These are phyloP conservation scores for Rhodotorula sp. DNA, from an alignment of 1,284 basidiomycete species.

Conservation along the genomic window DNA sequence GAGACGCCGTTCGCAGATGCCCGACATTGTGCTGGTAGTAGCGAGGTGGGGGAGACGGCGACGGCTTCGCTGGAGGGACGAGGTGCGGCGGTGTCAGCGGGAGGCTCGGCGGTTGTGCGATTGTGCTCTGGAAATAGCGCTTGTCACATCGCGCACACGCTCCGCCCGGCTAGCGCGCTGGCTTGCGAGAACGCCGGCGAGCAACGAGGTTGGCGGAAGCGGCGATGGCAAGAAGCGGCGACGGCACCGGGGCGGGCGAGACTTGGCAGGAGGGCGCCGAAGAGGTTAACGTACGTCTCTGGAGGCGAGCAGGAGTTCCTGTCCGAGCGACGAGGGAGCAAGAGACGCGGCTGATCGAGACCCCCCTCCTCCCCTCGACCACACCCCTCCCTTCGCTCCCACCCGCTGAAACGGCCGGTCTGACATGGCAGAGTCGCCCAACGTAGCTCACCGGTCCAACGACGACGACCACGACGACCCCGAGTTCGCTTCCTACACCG, in stretches of 20 bases:
- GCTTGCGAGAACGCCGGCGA: too few species aligned
- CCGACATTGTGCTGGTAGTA: conserved; percentile 26
- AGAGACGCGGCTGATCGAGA: too few species aligned
- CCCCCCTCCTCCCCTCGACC: too few species aligned
- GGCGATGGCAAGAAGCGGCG: not conserved
- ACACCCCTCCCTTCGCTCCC: not conserved
- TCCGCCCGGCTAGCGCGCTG: too few species aligned
- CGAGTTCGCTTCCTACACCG: not conserved
- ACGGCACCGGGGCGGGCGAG: too few species aligned
- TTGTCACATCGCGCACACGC: too few species aligned
- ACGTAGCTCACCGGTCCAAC: not conserved
- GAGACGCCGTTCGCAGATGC: conserved; percentile 64
- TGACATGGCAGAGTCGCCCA: conserved; percentile 10
- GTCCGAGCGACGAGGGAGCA: too few species aligned
- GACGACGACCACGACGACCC: not conserved
- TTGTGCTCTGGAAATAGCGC: too few species aligned
- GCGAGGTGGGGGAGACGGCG: not conserved
- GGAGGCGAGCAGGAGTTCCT: not conserved
- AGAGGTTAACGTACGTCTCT: not conserved
- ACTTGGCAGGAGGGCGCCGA: too few species aligned
- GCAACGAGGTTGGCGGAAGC: not conserved
- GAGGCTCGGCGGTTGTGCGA: too few species aligned
- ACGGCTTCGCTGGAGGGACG: not conserved
- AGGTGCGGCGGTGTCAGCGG: not conserved
- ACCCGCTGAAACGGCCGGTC: not conserved